Conservation (phyloP, 202 grass and related monocot genomes). For the Schoenoplectus tabernaemontani region DNA sequence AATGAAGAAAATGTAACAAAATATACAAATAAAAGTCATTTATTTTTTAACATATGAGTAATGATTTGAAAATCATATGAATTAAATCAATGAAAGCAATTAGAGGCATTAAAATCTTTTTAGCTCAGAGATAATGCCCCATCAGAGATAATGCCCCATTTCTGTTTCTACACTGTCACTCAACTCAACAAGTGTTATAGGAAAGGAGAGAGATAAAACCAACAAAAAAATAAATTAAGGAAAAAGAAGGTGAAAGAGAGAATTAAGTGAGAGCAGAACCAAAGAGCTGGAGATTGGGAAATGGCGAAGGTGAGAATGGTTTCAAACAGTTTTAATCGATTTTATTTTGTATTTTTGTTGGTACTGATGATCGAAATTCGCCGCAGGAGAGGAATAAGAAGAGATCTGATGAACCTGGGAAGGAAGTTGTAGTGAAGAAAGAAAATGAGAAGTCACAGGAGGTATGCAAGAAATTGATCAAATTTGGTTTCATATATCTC, state of each 20-base stretch:
- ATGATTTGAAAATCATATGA: no score
- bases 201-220: background rate
- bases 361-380: background rate
- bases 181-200: background rate
- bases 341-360: background rate
- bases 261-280: background rate
- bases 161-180: conserved; percentile 2
- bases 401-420: background rate
- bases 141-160: background rate
- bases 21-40: no score
- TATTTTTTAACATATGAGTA: no score
- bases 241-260: background rate
- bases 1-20: no score
- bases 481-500: background rate
- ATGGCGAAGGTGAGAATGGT: conserved; percentile 11
- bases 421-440: conserved; percentile 1
- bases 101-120: no score
- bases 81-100: no score
- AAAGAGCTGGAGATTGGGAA: background rate
- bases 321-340: background rate
- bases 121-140: no score
- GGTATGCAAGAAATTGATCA: background rate
- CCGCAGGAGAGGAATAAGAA: conserved; percentile 13
- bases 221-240: background rate
- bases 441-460: background rate